phyloP scores from a whole-genome alignment of 768 basidiomycete species.

The Podaxis sp. region DNA sequence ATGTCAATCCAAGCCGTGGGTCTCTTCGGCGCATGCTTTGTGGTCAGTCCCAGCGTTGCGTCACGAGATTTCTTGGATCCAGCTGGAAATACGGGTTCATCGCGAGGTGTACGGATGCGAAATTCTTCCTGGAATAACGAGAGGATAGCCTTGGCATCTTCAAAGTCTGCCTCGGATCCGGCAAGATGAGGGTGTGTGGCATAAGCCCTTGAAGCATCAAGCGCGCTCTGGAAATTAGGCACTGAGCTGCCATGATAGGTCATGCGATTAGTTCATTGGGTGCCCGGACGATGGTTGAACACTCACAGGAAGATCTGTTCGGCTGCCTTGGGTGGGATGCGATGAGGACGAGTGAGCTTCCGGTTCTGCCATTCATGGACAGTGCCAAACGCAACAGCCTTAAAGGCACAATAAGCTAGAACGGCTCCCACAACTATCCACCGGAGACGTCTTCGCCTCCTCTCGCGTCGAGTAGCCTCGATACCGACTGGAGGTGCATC shows the following conservation, averaged over 20 bases:
- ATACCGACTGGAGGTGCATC: neutral
- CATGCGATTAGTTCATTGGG: neutral
- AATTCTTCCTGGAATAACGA: constrained; percentile 68
- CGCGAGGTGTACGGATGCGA: constrained; percentile 41
- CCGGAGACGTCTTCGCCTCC: neutral
- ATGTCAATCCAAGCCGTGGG: constrained; percentile 82
- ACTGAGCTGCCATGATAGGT: constrained; percentile 33
- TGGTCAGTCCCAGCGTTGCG: constrained; percentile 59
- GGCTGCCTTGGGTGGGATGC: constrained; percentile 17
- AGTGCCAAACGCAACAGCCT: neutral
- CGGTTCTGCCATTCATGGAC: neutral
- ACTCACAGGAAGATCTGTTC: constrained; percentile 35
- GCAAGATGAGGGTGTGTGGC: constrained; percentile 75
- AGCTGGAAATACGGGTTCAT: constrained; percentile 66
- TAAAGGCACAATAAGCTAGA: neutral
- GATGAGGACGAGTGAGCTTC: constrained; percentile 2
- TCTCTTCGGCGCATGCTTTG: constrained; percentile 35
- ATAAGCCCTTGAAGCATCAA: constrained; percentile 55
- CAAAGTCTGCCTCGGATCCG: constrained; percentile 58
- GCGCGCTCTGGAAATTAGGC: constrained; percentile 57
- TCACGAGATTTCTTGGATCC: constrained; percentile 67
- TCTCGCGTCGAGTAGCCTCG: neutral
- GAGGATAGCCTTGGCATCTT: constrained; percentile 67
- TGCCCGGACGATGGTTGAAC: too few species aligned
- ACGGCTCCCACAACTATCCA: neutral